Evolutionary conservation across 441 rosid genomes (phyloP), one percentile per base, ranked within the genome.

Genomic region (Brassica balearica): DNA sequence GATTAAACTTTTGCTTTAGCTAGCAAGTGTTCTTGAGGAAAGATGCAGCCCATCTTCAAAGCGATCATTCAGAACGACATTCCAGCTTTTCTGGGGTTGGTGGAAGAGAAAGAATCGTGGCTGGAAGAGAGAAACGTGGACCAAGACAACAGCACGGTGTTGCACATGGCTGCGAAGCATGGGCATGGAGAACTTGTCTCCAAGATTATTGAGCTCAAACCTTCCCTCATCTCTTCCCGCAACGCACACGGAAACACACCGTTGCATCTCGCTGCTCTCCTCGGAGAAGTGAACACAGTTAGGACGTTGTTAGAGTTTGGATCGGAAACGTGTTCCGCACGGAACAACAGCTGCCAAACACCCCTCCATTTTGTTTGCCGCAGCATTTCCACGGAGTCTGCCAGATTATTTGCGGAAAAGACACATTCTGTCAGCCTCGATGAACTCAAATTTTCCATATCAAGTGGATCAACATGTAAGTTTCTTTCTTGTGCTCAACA

Each of bases 181-280:
- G 58, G 58, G 20, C 20, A 51, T 6, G 58, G 58, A 51, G 58
- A 51, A 51, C 58, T 51, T 8, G 9, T 51, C 58, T 51, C 58
- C 58, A 51, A 51, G 58, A 51, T 51, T 14, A 51, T 51, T 51
- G 20, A 51, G 58, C 58, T 51, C 20, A 14, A 14, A 51, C 58
- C 58, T 51, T 51, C 58, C 9, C 20, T 51, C 58, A 51, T 51
- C 58, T 14, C 6, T 51, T 51, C 58, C 20, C 58, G 58, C 58
- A 51, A 51, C 58, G 58, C 58, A 51, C 20, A 51, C 8, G 58
- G 20, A 51, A 51, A 14, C 20, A 51, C 58, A 51, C 58, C 58
- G 8, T 51, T 51, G 20, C 58, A 51, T 51, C 58, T 51, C 58
- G 58, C 58, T 51, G 58, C 58, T 5, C 58, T 51, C 58, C 58